Evolutionary conservation across 2,329 filamentous ascomycete species (phyloP).

Genomic region (Cercospora sesami): DNA sequence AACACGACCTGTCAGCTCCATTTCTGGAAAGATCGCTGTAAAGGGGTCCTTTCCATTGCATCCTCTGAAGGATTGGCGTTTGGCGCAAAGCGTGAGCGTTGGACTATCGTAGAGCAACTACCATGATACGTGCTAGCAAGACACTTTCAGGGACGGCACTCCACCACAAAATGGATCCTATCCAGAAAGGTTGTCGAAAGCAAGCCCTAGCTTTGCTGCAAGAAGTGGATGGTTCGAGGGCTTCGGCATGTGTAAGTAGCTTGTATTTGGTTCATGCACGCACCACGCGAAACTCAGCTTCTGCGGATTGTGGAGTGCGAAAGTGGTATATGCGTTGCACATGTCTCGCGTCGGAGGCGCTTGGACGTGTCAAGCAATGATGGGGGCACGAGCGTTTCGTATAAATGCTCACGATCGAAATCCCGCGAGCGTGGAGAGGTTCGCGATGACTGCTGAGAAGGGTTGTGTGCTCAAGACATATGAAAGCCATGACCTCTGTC

Average conservation of each 20-base stretch:
- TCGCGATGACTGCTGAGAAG: not conserved
- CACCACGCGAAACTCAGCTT: slow-evolving; percentile 11
- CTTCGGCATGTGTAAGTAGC: not conserved
- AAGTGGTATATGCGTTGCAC: not conserved
- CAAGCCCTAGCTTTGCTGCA: not conserved
- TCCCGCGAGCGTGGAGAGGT: not conserved
- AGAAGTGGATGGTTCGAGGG: slow-evolving; percentile 1
- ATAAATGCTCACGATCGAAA: not conserved
- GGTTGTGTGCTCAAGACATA: not conserved
- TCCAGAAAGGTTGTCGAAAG: not conserved
- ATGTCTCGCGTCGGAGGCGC: not conserved
- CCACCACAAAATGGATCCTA: not conserved
- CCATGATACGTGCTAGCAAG: not conserved
- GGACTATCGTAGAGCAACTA: slow-evolving; percentile 3
- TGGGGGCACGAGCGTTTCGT: not conserved
- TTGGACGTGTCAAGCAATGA: not conserved
- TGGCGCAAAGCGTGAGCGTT: not conserved
- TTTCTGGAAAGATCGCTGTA: slow-evolving; percentile 9
- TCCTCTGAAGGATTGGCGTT: not conserved
- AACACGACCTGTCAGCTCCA: not conserved
- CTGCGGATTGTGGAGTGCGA: slow-evolving; percentile 4
- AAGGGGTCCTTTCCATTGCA: not conserved
- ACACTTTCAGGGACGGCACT: not conserved
- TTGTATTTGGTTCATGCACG: slow-evolving; percentile 1
- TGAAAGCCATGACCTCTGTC: not conserved